Evolutionary conservation across 176 grass and related monocot genomes (phyloP), one percentile per base, ranked within the genome.

Genomic region (Thinopyrum elongatum): DNA sequence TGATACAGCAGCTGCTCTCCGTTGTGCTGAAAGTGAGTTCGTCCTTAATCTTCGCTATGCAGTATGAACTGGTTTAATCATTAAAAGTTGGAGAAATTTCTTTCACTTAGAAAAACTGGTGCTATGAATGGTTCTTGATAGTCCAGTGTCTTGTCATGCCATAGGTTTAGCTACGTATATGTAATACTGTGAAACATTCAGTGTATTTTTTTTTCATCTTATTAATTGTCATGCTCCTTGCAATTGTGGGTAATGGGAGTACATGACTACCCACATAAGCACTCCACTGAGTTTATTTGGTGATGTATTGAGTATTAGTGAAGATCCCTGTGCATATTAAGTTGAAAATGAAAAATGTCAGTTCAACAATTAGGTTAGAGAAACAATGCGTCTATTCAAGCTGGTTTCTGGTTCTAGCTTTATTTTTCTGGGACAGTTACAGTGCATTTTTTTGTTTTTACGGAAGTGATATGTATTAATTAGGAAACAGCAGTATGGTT

Each of bases 21-120:
- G 94, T 60, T 98, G 97, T 86, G 97, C 97, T 64, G 97, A 99
- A 87, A 99, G 97, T 99, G 86, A 91, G 92, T 94, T 98, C 29
- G 3, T 80, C 44, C 75, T 41, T 27, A 82, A 61, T 74, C 23
- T 65, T 79, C 74, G 16, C 39, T 73, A 72, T 62, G 42, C 10
- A 29, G 25, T 74, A 58, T 58, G 4, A 41, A 64, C 23, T 51
- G 34, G 9, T 42, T 39, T 65, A 30, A 12, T 22, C 12, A 46
- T 61, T 46, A 65, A 77, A 70, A 4, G 13, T 31, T 65, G 19
- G 21, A 78, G 11, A 79, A 82, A 62, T 71, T 63, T 30, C 1
- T 64, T 78, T 82, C 16, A 15, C 25, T 38, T 72, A 21, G 22
- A 90, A 57, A 78, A 33, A 35, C 36, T 28, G 17, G 13, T 82